These are phyloP conservation scores for Leccinum uliginosum DNA, from an alignment of 768 basidiomycete genomes.

Conservation along the genomic window DNA sequence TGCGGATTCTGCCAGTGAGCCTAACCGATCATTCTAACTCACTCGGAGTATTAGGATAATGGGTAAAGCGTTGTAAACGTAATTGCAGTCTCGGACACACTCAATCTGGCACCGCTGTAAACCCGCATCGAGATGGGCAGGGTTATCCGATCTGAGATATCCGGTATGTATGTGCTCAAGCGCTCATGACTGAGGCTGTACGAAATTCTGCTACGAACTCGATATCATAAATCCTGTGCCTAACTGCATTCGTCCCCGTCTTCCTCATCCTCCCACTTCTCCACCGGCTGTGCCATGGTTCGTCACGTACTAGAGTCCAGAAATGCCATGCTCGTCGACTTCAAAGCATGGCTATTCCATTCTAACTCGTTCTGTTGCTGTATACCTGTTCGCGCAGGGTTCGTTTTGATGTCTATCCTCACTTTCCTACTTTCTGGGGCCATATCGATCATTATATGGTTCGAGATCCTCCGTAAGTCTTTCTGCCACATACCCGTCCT, in stretches of 20 bases:
- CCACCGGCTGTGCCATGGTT: not conserved
- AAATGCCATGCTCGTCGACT: conserved; percentile 38
- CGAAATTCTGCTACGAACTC: not conserved
- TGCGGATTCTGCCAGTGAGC: not conserved
- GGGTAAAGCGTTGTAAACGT: too few species aligned
- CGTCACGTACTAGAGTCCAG: not conserved
- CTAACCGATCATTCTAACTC: not conserved
- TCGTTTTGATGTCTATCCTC: conserved; percentile 49
- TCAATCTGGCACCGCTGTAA: not conserved
- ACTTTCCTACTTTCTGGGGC: conserved; percentile 52
- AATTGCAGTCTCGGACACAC: too few species aligned
- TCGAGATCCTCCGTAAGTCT: conserved; percentile 53
- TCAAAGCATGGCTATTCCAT: conserved; percentile 43
- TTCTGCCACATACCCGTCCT: not conserved
- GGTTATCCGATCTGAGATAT: not conserved
- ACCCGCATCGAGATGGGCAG: conserved; percentile 4
- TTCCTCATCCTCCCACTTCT: not conserved
- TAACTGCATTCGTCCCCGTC: not conserved
- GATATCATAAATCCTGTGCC: not conserved
- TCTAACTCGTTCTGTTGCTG: conserved; percentile 60
- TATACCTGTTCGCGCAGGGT: conserved; percentile 58
- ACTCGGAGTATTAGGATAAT: not conserved
- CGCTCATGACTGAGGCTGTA: not conserved
- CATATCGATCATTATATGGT: conserved; percentile 56
- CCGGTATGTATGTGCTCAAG: not conserved